Evolutionary conservation across 1,284 basidiomycete genomes (phyloP), one percentile per base, ranked within the genome.

Genomic region (Mycosarcoma maydis): DNA sequence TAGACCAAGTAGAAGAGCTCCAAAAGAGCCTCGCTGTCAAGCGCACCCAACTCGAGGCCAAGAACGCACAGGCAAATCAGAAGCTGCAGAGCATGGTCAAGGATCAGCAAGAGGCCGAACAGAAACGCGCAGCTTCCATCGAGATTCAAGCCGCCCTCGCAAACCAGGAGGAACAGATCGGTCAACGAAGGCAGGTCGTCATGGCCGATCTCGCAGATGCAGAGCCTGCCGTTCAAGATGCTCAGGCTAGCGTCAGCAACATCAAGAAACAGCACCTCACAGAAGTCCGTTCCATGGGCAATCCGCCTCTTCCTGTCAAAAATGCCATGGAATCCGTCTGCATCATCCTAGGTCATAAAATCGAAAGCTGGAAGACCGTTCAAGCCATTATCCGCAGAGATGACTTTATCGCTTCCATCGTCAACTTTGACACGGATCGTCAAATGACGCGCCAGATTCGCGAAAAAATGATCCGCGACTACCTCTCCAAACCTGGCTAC

Each of bases 321-420:
- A 84, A 95, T 45, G 92, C 96, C 14, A 98, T 99, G 95, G 96
- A 99, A 81, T 97, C 94, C 1, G 95, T 97, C 30, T 99, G 96
- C 83, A 95, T 92, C 14, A 87, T 97, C 29, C 88, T 99, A n/a
- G 96, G 96, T 10, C 91, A 97, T 84, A 93, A 94, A 83, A 91
- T 96, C 76, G 94, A 98, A 74, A 90, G 89, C 81, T 99, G 96
- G 97, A 90, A 93, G 76, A 89, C 92, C 1, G 94, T 99, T 3
- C 95, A 98, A 82, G 90, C 90, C 76, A 92, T 98, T 83, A 94
- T 99, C 75, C 92, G 96, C 65, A 88, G 92, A 34, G 97, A 98
- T 73, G 94, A 98, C 83, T 99, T 99, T 84, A 98, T 98, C 79
- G 89, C 91, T 53, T 88, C 91, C 65, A 98, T 99, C 77, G 92